Percentiles rank a stretch among this genome's conserved stretches.
Evolutionary conservation across 257 asterid genomes (phyloP).

Genomic region (Paulownia fortunei): DNA sequence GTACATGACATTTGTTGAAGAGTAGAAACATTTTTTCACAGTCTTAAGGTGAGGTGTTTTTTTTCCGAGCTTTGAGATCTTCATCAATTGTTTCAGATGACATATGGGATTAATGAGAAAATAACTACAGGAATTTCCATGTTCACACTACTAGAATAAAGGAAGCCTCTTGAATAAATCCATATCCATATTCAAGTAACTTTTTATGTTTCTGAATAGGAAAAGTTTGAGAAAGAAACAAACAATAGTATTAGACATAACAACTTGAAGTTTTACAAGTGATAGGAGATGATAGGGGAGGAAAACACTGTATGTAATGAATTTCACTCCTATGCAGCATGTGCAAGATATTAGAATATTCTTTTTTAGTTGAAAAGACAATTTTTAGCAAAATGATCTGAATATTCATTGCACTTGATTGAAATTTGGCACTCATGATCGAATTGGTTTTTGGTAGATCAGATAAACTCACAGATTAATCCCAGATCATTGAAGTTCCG

Average conservation of each 20-base stretch:
- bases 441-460: constrained; percentile 67
- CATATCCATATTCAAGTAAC: not conserved
- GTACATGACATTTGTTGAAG: not conserved
- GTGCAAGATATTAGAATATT: not conserved
- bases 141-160: not conserved
- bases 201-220: too few species aligned
- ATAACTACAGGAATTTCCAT: not conserved
- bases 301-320: too few species aligned
- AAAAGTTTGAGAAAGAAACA: too few species aligned
- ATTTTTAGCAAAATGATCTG: not conserved
- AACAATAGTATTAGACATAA: too few species aligned
- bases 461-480: constrained; percentile 61
- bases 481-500: constrained; percentile 76
- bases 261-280: not conserved
- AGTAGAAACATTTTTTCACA: not conserved
- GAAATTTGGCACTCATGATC: constrained; percentile 28
- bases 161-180: not conserved
- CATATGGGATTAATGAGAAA: not conserved
- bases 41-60: too few species aligned
- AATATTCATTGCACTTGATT: not conserved
- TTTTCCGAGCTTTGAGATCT: not conserved
- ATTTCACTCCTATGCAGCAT: too few species aligned
- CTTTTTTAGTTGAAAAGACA: not conserved
- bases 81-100: not conserved
- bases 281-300: not conserved